Base-by-base conservation (phyloP, 2,329 filamentous ascomycete species). In the Ophiostoma novo-ulmi region DNA sequence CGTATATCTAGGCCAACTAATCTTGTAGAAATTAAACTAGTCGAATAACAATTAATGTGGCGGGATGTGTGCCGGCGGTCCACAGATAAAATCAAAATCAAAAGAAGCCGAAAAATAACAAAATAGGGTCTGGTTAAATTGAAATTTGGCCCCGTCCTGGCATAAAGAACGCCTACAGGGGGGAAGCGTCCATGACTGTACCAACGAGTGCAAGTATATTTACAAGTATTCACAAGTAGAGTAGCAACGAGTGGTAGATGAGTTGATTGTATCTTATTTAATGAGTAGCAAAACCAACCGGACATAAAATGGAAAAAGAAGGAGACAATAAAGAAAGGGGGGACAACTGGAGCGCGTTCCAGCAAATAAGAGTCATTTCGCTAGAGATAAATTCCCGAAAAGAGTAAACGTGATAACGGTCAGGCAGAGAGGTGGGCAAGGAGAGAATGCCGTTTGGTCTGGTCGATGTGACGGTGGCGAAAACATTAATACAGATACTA, bases 21-120 rank as follows among this genome's bases (percentile, higher is more conserved):
- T 41, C 39, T 55, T 11, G 8, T 58, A 58, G 11, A 58, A 17
- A 61, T 35, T 61, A 35, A 31, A 17, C 2, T 17, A 31, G 31
- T 31, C 3, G 31, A 31, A 31, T 31, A 31, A 4, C 22, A 35
- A 17, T 17, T 35, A 63, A 63, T 63, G 35, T 63, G 4, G 44
- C 66, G 48, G 52, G 38, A 65, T 70, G 63, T 48, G 26, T 63
- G 26, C 52, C 69, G 38, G 39, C 14, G 61, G 70, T 66, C 66
- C 66, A 68, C 66, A 35, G 14, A 11, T 58, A 26, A 58, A 58
- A 22, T 58, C 20, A 58, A 63, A 63, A 14, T 35, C 14, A 63
- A 35, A 61, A 11, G n/a, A 36, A 22, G 52, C 52, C 58, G 22
- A 63, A 35, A 61, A 35, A 35, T 63, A 36, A 6, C 31, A 31